Percentiles rank a stretch among this genome's conserved stretches.
phyloP scores from a whole-genome alignment of 1,284 basidiomycete genomes.

The Tylopilus sp. region DNA sequence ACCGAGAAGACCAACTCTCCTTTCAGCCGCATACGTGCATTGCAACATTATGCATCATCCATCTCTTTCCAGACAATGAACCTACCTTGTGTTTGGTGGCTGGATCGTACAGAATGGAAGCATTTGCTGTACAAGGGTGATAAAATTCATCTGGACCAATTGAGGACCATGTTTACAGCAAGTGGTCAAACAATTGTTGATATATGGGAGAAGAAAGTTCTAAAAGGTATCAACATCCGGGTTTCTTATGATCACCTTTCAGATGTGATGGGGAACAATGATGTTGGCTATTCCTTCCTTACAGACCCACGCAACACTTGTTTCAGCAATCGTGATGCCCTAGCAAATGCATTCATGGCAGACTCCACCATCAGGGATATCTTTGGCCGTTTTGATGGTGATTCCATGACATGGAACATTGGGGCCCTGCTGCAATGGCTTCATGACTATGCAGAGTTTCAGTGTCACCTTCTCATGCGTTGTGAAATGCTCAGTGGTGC shows the following conservation, averaged over 20 bases:
- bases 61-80: slow-evolving; percentile 2
- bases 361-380: too few relatives aligned
- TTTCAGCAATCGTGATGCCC: too few relatives aligned
- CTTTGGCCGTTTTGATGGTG: too few relatives aligned
- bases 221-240: background rate
- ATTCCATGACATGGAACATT: background rate
- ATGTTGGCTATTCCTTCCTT: background rate
- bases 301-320: background rate
- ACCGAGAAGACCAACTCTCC: slow-evolving; percentile 7
- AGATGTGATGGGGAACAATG: background rate
- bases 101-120: background rate
- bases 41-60: background rate
- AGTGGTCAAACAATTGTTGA: background rate
- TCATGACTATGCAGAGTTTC: background rate
- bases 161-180: background rate
- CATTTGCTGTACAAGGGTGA: background rate
- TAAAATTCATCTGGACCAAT: background rate
- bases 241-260: too few relatives aligned
- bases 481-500: slow-evolving; percentile 6
- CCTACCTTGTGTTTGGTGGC: slow-evolving; percentile 4
- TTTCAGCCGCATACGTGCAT: background rate
- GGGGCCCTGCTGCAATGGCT: background rate
- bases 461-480: background rate
- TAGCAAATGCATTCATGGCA: too few relatives aligned
- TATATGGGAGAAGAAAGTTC: slow-evolving; percentile 2